Base-by-base conservation (phyloP, 1,139 yeast species). In the Debaryomycetaceae sp. region DNA sequence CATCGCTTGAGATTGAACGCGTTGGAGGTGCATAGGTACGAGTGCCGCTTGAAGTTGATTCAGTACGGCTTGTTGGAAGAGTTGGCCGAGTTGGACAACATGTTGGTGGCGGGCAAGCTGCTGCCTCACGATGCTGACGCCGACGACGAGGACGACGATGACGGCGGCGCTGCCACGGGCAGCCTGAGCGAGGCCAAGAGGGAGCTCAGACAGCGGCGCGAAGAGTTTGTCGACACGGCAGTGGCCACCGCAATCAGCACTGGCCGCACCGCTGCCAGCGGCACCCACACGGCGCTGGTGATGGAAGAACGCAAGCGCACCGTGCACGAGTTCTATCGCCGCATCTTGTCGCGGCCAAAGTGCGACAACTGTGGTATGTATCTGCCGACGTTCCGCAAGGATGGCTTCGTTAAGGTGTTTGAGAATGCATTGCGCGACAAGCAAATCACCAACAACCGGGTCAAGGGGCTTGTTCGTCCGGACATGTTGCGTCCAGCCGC, bases 301-400 rank as follows among this genome's bases (percentile, higher is more conserved):
- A 74, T 76, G 22, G 96, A 88, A 51, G 96, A 86, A 58, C 78
- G 98, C 59, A 89, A 89, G 53, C 58, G 56, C 13, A 61, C 83
- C 40, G 71, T 93, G 41, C 83, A 79, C 38, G 85, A 80, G 25
- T 82, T 89, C 48, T 84, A 88, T 65, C 76, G 73, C 48, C 74
- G 75, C 45, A 61, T 88, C 34, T 64, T 85, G 44, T 61, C 81
- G 30, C 78, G 96, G 58, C 80, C 86, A 36, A 83, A 80, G 57
- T 93, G 99, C 74, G 94, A 84, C 51, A 88, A 88, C 58, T 93
- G 99, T 73, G 85, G 88, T 30, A 84, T 89, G 95, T 84, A 71
- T 56, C 86, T 96, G 27, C 97, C 98, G 34, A 70, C 81, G 26
- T 91, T 81, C 68, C 78, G 98, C 65, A 91, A 89, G 52, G 98